phyloP scores from a whole-genome alignment of 2,329 filamentous ascomycete species.

The Alternaria sp. region DNA sequence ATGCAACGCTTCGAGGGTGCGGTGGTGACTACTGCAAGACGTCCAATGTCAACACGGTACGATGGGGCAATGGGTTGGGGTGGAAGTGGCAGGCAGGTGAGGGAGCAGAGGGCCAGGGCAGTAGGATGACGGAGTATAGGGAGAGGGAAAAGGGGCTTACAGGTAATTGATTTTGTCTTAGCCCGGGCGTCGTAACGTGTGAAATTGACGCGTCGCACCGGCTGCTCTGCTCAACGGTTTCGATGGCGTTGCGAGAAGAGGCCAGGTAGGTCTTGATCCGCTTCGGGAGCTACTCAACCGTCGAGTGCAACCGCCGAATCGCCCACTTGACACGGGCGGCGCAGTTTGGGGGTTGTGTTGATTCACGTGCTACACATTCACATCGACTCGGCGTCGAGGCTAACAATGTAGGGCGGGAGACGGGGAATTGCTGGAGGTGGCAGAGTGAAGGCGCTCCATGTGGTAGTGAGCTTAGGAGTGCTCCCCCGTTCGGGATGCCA shows the following conservation, averaged over 20 bases:
- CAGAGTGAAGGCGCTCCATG: conserved; percentile 29
- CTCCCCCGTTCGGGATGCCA: conserved; percentile 24
- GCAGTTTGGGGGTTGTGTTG: neutral
- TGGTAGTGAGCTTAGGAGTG: conserved; percentile 30
- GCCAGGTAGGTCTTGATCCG: conserved; percentile 30
- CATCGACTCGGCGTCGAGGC: conserved; percentile 3
- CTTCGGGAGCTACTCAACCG: conserved; percentile 26
- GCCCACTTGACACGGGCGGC: neutral
- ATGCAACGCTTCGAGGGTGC: neutral
- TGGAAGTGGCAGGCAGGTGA: neutral
- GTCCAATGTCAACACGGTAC: neutral
- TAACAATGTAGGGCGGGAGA: conserved; percentile 13
- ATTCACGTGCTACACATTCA: conserved; percentile 1
- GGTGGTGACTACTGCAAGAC: neutral
- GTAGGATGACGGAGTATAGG: conserved; percentile 9
- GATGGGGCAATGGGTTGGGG: neutral
- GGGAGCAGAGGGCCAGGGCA: neutral
- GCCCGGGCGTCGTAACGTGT: conserved; percentile 11
- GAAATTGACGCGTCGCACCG: conserved; percentile 14
- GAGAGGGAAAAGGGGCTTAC: conserved; percentile 14
- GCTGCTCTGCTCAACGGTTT: conserved; percentile 9
- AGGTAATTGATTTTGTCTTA: conserved; percentile 12
- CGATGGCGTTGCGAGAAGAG: conserved; percentile 23
- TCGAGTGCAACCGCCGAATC: conserved; percentile 15
- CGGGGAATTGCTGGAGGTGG: conserved; percentile 20